Conservation (phyloP, 2,329 filamentous ascomycete genomes). For the Aureobasidium sp. region DNA sequence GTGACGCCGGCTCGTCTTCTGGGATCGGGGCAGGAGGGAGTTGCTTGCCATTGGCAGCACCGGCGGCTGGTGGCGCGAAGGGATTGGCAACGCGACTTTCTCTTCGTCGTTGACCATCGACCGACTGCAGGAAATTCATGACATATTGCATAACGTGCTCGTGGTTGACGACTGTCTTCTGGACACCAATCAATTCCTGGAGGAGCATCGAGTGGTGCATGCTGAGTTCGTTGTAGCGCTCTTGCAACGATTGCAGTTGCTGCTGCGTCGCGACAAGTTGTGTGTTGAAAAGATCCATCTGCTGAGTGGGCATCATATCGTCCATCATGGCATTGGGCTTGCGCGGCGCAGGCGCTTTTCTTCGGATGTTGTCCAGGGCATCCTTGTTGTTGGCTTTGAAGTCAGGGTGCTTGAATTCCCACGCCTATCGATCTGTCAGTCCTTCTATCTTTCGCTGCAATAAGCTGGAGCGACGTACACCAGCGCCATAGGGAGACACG, state of each 20-base stretch:
- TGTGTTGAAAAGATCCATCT: conserved; percentile 81
- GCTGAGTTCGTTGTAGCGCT: conserved; percentile 72
- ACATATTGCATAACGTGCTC: conserved; percentile 65
- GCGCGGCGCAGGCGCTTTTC: conserved; percentile 86
- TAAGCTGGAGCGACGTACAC: conserved; percentile 46
- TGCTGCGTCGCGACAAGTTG: conserved; percentile 86
- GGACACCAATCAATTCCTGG: conserved; percentile 57
- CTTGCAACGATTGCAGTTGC: conserved; percentile 81
- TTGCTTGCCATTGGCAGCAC: conserved; percentile 28
- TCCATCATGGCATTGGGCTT: conserved; percentile 63
- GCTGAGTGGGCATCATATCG: conserved; percentile 71
- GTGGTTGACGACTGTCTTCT: conserved; percentile 66
- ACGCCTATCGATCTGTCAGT: conserved; percentile 52
- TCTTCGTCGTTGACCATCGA: conserved; percentile 57
- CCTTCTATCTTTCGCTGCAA: not conserved
- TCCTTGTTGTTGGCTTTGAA: conserved; percentile 96
- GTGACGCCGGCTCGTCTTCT: conserved; percentile 59
- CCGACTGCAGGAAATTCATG: conserved; percentile 59
- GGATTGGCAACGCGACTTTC: conserved; percentile 48
- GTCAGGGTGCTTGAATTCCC: conserved; percentile 97
- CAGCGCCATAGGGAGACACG: conserved; percentile 71
- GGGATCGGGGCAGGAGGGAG: conserved; percentile 26
- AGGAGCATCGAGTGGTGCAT: conserved; percentile 59
- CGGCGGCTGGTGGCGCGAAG: conserved; percentile 29
- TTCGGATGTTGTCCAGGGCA: conserved; percentile 88